Base-by-base conservation (phyloP, 2,329 filamentous ascomycete species). In the Verticillium tricorpus region DNA sequence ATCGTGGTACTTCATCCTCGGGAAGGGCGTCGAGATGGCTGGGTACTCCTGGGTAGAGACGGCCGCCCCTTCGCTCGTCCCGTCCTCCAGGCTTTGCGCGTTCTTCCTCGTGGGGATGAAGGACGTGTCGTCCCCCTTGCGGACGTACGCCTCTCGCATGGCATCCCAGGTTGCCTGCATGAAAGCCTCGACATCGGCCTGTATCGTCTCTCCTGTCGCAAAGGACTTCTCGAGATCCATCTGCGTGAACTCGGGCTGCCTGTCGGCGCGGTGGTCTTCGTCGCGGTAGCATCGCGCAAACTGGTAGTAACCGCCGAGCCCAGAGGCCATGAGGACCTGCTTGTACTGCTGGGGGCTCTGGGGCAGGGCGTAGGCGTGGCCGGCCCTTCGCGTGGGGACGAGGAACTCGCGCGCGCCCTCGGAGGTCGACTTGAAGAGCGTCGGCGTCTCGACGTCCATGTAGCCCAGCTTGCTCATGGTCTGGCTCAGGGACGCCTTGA, bases 341-440 rank as follows among this genome's bases (percentile, higher is more conserved):
- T 99, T 99, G 73, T 98, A 99, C 74, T 99, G 95, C 74, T 99
- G 95, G 0, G 95, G 95, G 67, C 94, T 98, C 73, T 99, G 96
- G 0, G 93, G 93, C 22, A 99, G 80, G 9, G 95, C 95, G 74
- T 98, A 99, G 3, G 92, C 93, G 63, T 88, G 79, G 0, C 92
- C 92, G 1, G 82, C 82, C 39, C 83, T 85, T 32, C 95, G 83
- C 1, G 93, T 96, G 0, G 95, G 95, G 5, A 99, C 94, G 6
- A 99, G 75, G 65, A 99, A 99, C 73, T 99, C 95, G 57, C 94
- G 84, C 1, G 95, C 96, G 0, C 95, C 95, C 77, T 99, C 95
- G 0, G 95, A 92, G 0, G 95, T 99, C 0, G 95, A 97, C 74
- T 98, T 99, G 84, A 99, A 99, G 0, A 99, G 82, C 4, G 97